These are phyloP conservation scores for Glycine latifolia DNA, from an alignment of 306 rosid genomes.

Conservation along the genomic window DNA sequence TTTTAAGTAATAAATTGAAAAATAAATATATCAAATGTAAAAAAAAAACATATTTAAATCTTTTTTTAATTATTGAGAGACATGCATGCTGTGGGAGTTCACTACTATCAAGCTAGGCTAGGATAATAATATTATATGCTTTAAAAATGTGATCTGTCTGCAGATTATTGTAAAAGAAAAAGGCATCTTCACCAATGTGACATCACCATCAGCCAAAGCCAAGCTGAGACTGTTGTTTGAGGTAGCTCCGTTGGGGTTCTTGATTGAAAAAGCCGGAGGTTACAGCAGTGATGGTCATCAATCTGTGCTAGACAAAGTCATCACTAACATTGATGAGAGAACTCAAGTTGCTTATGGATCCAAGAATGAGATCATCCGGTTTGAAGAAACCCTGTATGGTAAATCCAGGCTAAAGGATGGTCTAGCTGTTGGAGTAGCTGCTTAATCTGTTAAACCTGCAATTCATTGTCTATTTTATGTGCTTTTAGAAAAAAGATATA, in stretches of 20 bases:
- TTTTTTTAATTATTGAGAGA: background rate
- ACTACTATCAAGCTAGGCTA: background rate
- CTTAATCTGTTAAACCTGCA: conserved; percentile 52
- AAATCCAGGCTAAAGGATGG: conserved; percentile 93
- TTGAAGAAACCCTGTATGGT: conserved; percentile 95
- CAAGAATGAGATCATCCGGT: conserved; percentile 85
- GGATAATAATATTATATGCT: background rate
- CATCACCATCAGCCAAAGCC: conserved; percentile 92
- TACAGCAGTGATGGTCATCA: conserved; percentile 86
- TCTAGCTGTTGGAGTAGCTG: conserved; percentile 89
- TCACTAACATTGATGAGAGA: conserved; percentile 78
- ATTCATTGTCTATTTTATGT: conserved; percentile 31
- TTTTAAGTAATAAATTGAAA: conserved; percentile 49
- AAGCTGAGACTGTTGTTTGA: conserved; percentile 92
- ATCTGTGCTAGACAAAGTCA: conserved; percentile 89
- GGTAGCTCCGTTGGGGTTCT: conserved; percentile 92
- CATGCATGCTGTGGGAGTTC: background rate
- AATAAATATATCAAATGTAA: too few relatives aligned
- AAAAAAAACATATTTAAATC: too few relatives aligned
- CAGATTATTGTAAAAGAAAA: conserved; percentile 97
- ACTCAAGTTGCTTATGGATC: conserved; percentile 99
- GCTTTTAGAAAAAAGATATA: background rate
- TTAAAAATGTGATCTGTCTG: background rate
- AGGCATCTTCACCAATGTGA: conserved; percentile 92
- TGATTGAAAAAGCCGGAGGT: conserved; percentile 97